Evolutionary conservation across 768 basidiomycete species (phyloP).

Genomic region (Glaciozyma antarctica): DNA sequence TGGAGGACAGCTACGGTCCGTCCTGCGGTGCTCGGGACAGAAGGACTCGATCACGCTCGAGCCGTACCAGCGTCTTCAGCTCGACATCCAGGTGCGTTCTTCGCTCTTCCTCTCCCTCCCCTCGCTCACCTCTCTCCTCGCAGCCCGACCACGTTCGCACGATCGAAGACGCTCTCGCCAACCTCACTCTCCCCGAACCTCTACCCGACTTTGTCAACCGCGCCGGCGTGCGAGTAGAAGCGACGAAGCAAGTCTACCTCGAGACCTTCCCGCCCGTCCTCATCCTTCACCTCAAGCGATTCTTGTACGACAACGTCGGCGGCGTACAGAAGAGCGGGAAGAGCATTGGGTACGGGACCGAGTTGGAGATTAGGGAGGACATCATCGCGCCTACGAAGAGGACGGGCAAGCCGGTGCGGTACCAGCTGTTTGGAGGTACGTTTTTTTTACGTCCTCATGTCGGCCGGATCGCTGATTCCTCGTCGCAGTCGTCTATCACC

Average conservation of each 20-base stretch:
- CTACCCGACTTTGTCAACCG: constrained; percentile 58
- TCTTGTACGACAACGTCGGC: constrained; percentile 64
- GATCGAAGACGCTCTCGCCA: constrained; percentile 70
- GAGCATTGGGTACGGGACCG: constrained; percentile 63
- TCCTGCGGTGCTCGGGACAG: constrained; percentile 66
- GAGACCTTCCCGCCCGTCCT: constrained; percentile 75
- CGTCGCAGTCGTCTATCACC: constrained; percentile 72
- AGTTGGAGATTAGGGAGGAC: constrained; percentile 56
- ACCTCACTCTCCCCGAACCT: constrained; percentile 66
- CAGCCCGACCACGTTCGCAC: constrained; percentile 65
- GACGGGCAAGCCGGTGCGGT: constrained; percentile 45
- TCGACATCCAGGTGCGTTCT: constrained; percentile 70
- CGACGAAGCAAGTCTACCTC: constrained; percentile 61
- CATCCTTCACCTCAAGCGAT: constrained; percentile 81
- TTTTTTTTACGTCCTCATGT: background rate
- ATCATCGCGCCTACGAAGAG: constrained; percentile 50
- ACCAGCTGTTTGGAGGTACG: constrained; percentile 45
- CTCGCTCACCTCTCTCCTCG: background rate
- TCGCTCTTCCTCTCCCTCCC: no score
- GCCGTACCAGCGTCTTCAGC: constrained; percentile 76
- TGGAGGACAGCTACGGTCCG: constrained; percentile 81
- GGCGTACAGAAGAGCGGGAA: constrained; percentile 82
- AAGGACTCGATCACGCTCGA: constrained; percentile 78
- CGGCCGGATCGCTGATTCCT: background rate
- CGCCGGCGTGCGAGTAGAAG: constrained; percentile 58